Conservation (phyloP, 305 asterid genomes). For the Plantago coronopus region DNA sequence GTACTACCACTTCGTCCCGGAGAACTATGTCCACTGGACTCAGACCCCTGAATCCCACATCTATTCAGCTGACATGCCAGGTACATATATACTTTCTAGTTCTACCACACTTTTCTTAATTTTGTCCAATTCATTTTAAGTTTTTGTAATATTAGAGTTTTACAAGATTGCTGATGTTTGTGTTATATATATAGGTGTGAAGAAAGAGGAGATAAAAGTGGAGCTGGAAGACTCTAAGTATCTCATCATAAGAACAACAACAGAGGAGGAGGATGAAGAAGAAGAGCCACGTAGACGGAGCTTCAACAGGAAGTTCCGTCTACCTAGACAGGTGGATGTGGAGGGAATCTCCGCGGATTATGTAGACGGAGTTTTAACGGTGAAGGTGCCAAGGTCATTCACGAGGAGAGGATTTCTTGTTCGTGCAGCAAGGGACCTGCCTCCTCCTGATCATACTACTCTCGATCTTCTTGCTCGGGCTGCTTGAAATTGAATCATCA, state of each 20-base stretch:
- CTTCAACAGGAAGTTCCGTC: slow-evolving; percentile 57
- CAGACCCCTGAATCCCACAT: slow-evolving; percentile 70
- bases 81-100: slow-evolving; percentile 30
- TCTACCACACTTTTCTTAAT: too few species aligned
- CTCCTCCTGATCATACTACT: neutral
- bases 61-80: slow-evolving; percentile 70
- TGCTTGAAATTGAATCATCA: slow-evolving; percentile 33
- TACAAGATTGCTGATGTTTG: too few species aligned
- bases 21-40: slow-evolving; percentile 62
- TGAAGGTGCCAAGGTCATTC: slow-evolving; percentile 52
- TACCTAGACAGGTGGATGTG: slow-evolving; percentile 54
- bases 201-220: slow-evolving; percentile 64
- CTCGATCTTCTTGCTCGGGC: slow-evolving; percentile 54
- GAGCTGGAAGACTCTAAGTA: slow-evolving; percentile 67
- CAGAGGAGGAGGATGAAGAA: slow-evolving; percentile 23
- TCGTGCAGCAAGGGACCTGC: slow-evolving; percentile 33
- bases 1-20: slow-evolving; percentile 37
- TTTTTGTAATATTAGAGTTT: too few species aligned
- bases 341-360: slow-evolving; percentile 56
- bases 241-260: slow-evolving; percentile 48
- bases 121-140: too few species aligned
- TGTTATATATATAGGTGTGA: slow-evolving; percentile 39
- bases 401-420: slow-evolving; percentile 48
- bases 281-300: slow-evolving; percentile 34
- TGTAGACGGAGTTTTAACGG: slow-evolving; percentile 58